A percentile compares a stretch with the other conserved stretches of the same genome.
Evolutionary conservation across 2,329 filamentous ascomycete genomes (phyloP).

Genomic region (Hypoxylon sp.): DNA sequence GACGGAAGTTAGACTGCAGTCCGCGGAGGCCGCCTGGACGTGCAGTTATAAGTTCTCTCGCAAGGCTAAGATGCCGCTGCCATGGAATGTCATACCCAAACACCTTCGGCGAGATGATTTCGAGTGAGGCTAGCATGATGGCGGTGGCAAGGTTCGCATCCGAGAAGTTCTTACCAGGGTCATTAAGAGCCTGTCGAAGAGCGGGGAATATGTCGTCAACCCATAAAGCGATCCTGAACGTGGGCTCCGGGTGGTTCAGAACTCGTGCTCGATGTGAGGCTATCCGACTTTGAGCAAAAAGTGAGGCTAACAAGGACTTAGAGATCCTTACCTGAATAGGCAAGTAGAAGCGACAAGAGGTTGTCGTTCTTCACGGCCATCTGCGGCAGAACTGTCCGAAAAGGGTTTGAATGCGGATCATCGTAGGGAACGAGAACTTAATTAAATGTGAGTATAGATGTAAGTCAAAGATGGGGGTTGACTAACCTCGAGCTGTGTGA

Average conservation of each 20-base stretch:
- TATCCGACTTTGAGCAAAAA: slow-evolving; percentile 35
- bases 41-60: slow-evolving; percentile 78
- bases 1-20: slow-evolving; percentile 63
- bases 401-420: slow-evolving; percentile 64
- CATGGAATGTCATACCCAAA: slow-evolving; percentile 85
- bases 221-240: slow-evolving; percentile 82
- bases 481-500: slow-evolving; percentile 76
- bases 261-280: slow-evolving; percentile 85
- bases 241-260: slow-evolving; percentile 78
- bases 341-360: slow-evolving; percentile 79
- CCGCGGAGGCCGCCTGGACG: slow-evolving; percentile 63
- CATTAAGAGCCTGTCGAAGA: slow-evolving; percentile 73
- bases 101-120: slow-evolving; percentile 84
- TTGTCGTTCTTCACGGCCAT: slow-evolving; percentile 78
- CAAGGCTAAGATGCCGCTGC: slow-evolving; percentile 82
- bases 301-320: not conserved
- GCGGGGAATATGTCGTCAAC: slow-evolving; percentile 82
- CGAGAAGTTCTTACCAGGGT: slow-evolving; percentile 71
- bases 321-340: slow-evolving; percentile 70
- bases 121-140: slow-evolving; percentile 85
- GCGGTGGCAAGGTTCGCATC: slow-evolving; percentile 82
- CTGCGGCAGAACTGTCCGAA: slow-evolving; percentile 62
- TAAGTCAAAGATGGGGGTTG: slow-evolving; percentile 62
- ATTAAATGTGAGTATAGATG: slow-evolving; percentile 62
- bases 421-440: slow-evolving; percentile 63